Conservation (phyloP, 148 eudicot species). For the Polygonum maritimum region DNA sequence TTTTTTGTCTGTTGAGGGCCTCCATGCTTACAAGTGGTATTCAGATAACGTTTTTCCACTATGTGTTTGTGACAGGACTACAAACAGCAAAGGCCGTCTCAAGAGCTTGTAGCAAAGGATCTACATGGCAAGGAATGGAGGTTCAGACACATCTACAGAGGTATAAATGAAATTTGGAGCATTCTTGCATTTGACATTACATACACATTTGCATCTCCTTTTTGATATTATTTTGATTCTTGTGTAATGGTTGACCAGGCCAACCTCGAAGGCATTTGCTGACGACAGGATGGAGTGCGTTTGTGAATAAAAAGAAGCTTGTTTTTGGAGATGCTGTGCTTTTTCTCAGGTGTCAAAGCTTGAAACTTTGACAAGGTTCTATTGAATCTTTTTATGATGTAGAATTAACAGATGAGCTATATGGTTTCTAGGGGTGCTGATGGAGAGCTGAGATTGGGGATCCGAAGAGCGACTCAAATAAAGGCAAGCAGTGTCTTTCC, state of each 20-base stretch:
- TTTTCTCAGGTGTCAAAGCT: conserved; percentile 41
- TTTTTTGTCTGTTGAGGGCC: not conserved
- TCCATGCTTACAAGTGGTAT: not conserved
- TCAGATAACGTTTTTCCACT: not conserved
- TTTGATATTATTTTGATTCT: not conserved
- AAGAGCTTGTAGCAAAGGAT: conserved; percentile 94
- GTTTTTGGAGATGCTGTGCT: conserved; percentile 97
- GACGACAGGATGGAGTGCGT: conserved; percentile 98
- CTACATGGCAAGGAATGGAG: conserved; percentile 86
- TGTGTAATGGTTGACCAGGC: conserved; percentile 31
- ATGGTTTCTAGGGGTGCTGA: conserved; percentile 52
- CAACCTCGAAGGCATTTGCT: conserved; percentile 95
- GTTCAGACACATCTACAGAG: conserved; percentile 89
- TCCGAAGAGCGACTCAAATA: conserved; percentile 70
- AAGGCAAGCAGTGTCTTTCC: conserved; percentile 35
- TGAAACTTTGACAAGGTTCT: not conserved
- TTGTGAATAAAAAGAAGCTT: conserved; percentile 90
- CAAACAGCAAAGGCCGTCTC: conserved; percentile 94
- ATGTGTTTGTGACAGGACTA: conserved; percentile 46
- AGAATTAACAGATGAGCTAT: not conserved
- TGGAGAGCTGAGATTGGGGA: conserved; percentile 86
- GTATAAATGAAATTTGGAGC: conserved; percentile 18
- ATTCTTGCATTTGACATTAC: not conserved
- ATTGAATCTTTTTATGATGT: not conserved
- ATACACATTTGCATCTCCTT: not conserved